Base-by-base conservation (phyloP, 176 grass and related monocot species). In the Alopecurus myosuroides region DNA sequence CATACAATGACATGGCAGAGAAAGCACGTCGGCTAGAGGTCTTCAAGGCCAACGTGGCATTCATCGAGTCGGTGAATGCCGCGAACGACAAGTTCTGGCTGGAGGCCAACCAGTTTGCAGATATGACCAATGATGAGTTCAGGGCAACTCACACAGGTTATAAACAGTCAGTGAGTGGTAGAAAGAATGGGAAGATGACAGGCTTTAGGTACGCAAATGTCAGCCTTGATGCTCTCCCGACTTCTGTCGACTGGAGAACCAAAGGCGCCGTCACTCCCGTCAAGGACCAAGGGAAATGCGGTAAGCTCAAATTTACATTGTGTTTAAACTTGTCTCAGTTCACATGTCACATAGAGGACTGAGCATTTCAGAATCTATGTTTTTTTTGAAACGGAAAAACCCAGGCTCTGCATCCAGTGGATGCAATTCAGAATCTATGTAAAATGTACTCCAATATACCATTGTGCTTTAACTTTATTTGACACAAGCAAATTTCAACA, bases 31-130 rank as follows among this genome's bases (percentile, higher is more conserved):
- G 69, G 56, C 44, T 75, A 3, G 33, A 75, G 44, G 25, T 86
- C 11, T 86, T 81, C 56, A 51, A 75, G 44, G 67, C 15, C 18
- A 86, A 86, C 18, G 55, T 53, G 1, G 70, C 31, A 1, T 86
- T 80, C 52, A 86, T 80, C 20, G 76, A 79, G 51, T 86, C 77
- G 0, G 34, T 75, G 44, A 81, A 75, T 11, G 18, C 45, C 0
- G 17, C 1, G 8, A 86, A 66, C 25, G 11, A 11, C 23, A 75
- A 66, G 85, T 86, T 86, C 45, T 86, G 57, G 85, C 56, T 86
- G 3, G 56, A 53, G n/a, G n/a, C n/a, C n/a, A n/a, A n/a, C n/a
- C n/a, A n/a, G n/a, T n/a, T n/a, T n/a, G n/a, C n/a, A n/a, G n/a
- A n/a, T n/a, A n/a, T n/a, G n/a, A n/a, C n/a, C n/a, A n/a, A n/a